phyloP scores from a whole-genome alignment of 2,329 filamentous ascomycete genomes.

The Xylaria sp. region DNA sequence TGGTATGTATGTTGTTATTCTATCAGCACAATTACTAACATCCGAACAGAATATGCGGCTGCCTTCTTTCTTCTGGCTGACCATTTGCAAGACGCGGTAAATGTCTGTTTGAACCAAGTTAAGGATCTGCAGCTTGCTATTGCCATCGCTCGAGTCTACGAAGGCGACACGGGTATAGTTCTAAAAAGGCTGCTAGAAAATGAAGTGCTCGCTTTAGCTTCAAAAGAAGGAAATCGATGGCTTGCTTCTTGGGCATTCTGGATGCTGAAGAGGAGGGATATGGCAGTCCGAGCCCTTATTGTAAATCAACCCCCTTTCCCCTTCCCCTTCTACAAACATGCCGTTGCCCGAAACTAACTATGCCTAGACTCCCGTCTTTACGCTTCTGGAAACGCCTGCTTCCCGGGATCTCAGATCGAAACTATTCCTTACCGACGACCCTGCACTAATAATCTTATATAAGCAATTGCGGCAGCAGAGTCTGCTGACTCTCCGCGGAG shows the following conservation, averaged over 20 bases:
- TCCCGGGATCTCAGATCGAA: slow-evolving; percentile 78
- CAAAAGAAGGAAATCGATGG: slow-evolving; percentile 88
- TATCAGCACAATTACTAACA: slow-evolving; percentile 18
- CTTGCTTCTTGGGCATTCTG: slow-evolving; percentile 95
- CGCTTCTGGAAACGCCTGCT: slow-evolving; percentile 74
- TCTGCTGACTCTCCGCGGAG: slow-evolving; percentile 85
- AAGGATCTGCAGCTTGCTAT: slow-evolving; percentile 91
- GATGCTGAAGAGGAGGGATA: slow-evolving; percentile 84
- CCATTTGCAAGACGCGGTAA: slow-evolving; percentile 84
- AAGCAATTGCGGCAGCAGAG: slow-evolving; percentile 84
- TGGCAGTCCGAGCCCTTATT: slow-evolving; percentile 85
- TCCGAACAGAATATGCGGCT: slow-evolving; percentile 81
- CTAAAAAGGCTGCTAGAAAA: slow-evolving; percentile 80
- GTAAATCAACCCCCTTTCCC: slow-evolving; percentile 60
- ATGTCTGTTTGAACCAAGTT: slow-evolving; percentile 86
- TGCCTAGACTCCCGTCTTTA: slow-evolving; percentile 77
- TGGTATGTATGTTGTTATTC: slow-evolving; percentile 59
- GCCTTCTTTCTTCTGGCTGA: slow-evolving; percentile 95
- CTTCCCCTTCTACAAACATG: background rate
- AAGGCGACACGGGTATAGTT: slow-evolving; percentile 82
- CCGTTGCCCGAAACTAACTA: slow-evolving; percentile 11
- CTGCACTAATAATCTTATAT: slow-evolving; percentile 87
- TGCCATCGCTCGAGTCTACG: slow-evolving; percentile 86
- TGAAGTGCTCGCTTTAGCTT: slow-evolving; percentile 80
- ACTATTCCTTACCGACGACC: slow-evolving; percentile 89